Evolutionary conservation across 371 early-diverging fungal genomes (phyloP).

Genomic region (Syncephalastrum sp.): DNA sequence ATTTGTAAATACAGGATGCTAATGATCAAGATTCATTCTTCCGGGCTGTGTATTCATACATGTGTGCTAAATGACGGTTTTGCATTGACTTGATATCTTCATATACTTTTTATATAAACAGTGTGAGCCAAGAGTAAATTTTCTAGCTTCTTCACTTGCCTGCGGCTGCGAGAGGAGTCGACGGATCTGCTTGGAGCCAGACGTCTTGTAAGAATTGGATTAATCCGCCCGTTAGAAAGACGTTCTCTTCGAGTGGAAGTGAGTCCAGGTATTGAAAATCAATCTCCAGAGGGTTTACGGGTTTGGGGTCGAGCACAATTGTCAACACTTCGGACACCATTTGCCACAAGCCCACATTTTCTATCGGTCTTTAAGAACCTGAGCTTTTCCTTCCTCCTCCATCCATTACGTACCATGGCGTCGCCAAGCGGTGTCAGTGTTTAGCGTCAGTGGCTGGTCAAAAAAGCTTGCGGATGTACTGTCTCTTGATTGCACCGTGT

Average conservation of each 20-base stretch:
- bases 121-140: background rate
- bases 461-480: too few relatives aligned
- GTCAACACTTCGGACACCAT: conserved; percentile 72
- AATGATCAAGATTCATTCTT: background rate
- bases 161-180: conserved; percentile 37
- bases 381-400: background rate
- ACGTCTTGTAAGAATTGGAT: conserved; percentile 65
- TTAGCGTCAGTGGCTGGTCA: conserved; percentile 55
- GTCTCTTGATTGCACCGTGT: conserved; percentile 9
- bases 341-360: conserved; percentile 68
- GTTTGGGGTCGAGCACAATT: conserved; percentile 52
- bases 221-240: conserved; percentile 67
- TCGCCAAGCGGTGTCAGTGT: conserved; percentile 61
- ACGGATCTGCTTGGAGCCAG: conserved; percentile 48
- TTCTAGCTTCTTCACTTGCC: conserved; percentile 25
- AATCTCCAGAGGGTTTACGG: conserved; percentile 72
- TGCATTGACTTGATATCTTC: conserved; percentile 16
- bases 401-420: conserved; percentile 6
- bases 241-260: conserved; percentile 60
- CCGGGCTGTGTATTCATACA: conserved; percentile 7
- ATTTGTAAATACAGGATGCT: background rate
- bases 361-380: background rate
- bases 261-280: conserved; percentile 58
- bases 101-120: conserved; percentile 7
- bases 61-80: conserved; percentile 6